A percentile compares a stretch with the other conserved stretches of the same genome.
These are phyloP conservation scores for Pichia sp. DNA, from an alignment of 1,139 yeast genomes.

Conservation along the genomic window DNA sequence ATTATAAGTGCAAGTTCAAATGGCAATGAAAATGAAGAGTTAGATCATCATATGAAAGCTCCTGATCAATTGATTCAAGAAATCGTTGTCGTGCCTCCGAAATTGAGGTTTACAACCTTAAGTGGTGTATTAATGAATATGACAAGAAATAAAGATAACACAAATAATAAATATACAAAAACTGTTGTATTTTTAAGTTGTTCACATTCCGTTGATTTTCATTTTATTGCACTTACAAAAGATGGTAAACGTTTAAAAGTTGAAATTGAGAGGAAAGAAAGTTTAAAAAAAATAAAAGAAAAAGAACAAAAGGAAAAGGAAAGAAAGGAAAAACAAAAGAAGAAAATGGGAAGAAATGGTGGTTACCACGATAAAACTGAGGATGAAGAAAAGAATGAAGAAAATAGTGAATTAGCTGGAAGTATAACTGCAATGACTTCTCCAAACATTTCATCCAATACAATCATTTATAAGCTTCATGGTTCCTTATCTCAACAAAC, in stretches of 20 bases:
- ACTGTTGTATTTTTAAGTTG: slow-evolving; percentile 88
- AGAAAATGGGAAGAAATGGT: slow-evolving; percentile 13
- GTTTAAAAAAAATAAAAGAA: slow-evolving; percentile 8
- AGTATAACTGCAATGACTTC: slow-evolving; percentile 42
- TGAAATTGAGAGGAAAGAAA: slow-evolving; percentile 22
- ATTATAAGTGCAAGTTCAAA: slow-evolving; percentile 39
- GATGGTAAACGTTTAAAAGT: slow-evolving; percentile 37
- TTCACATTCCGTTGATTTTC: slow-evolving; percentile 92
- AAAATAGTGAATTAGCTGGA: slow-evolving; percentile 16
- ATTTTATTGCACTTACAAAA: slow-evolving; percentile 65
- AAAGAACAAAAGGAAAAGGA: slow-evolving; percentile 24
- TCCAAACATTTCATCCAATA: slow-evolving; percentile 43
- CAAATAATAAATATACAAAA: slow-evolving; percentile 31
- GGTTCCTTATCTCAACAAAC: slow-evolving; percentile 83
- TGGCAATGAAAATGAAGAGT: slow-evolving; percentile 25
- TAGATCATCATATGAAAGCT: slow-evolving; percentile 41
- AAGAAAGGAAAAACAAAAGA: slow-evolving; percentile 20
- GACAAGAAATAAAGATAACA: slow-evolving; percentile 27
- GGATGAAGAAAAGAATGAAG: slow-evolving; percentile 28
- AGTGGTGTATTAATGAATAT: slow-evolving; percentile 56
- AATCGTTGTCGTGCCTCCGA: slow-evolving; percentile 81
- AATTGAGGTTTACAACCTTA: slow-evolving; percentile 75
- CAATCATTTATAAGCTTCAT: slow-evolving; percentile 65
- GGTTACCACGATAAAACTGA: slow-evolving; percentile 19
- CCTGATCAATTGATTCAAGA: slow-evolving; percentile 89